phyloP scores from a whole-genome alignment of 192 early-diverging fungal species.

The Coemansia sp. region DNA sequence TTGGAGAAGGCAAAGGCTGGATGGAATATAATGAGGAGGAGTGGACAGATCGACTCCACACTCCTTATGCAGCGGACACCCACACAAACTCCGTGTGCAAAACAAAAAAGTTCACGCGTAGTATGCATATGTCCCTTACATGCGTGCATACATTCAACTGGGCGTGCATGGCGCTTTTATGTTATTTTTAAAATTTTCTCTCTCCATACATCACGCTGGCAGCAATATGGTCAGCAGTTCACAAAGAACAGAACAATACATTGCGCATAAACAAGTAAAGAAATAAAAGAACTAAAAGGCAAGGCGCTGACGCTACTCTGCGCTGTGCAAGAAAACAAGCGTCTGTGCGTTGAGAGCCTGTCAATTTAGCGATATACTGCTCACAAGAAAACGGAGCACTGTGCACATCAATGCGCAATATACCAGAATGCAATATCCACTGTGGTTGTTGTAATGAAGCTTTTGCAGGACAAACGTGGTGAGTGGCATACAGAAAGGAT shows the following conservation, averaged over 20 bases:
- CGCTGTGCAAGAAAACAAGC: not conserved
- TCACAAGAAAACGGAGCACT: not conserved
- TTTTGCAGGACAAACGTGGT: not conserved
- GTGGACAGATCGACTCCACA: constrained; percentile 2
- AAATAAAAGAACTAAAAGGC: not conserved
- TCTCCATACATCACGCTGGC: not conserved
- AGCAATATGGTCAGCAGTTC: not conserved
- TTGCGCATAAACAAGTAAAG: not conserved
- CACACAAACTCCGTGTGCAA: constrained; percentile 1
- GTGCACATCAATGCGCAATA: too few species aligned
- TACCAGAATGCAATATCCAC: too few species aligned
- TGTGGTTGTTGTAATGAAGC: not conserved
- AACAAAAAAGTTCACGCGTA: not conserved
- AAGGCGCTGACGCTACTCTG: constrained; percentile 2
- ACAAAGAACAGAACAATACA: constrained; percentile 4
- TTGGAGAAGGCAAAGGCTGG: not conserved
- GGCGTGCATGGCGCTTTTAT: too few species aligned
- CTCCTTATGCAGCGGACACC: not conserved
- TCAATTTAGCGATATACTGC: not conserved
- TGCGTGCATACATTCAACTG: not conserved
- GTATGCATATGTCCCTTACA: constrained; percentile 12
- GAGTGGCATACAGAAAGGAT: not conserved
- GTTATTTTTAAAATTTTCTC: too few species aligned
- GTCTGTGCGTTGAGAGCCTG: not conserved
- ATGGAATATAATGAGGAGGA: not conserved